These are phyloP conservation scores for Komagataella pseudopastoris DNA, from an alignment of 805 yeast species.

Conservation along the genomic window DNA sequence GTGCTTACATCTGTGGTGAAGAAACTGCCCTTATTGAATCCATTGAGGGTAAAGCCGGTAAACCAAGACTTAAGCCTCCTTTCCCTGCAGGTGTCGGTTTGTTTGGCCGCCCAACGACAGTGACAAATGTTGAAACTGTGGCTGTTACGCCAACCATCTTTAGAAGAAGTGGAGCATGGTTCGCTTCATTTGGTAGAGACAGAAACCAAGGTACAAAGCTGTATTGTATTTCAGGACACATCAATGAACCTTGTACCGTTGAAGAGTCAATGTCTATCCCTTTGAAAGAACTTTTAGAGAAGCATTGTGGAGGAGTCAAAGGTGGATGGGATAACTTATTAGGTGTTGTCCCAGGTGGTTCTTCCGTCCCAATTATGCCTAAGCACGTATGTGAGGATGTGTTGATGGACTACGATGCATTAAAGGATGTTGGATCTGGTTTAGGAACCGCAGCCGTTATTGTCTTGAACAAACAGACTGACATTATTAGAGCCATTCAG, in stretches of 20 bases:
- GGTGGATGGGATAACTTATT: constrained; percentile 90
- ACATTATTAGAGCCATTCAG: constrained; percentile 75
- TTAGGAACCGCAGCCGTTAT: constrained; percentile 90
- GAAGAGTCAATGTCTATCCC: constrained; percentile 93
- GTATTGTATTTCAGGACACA: constrained; percentile 82
- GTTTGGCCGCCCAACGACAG: constrained; percentile 85
- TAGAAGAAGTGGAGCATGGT: constrained; percentile 86
- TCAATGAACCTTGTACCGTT: constrained; percentile 84
- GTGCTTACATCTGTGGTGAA: constrained; percentile 88
- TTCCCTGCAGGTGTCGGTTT: constrained; percentile 92
- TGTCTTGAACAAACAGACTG: constrained; percentile 81
- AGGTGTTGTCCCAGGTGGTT: constrained; percentile 86
- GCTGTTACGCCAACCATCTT: constrained; percentile 83
- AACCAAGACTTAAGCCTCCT: constrained; percentile 89
- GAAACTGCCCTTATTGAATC: constrained; percentile 85
- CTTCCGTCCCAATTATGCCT: constrained; percentile 75
- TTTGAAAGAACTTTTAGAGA: constrained; percentile 67
- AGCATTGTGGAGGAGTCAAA: constrained; percentile 81
- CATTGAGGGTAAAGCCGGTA: constrained; percentile 86
- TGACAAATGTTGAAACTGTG: constrained; percentile 83
- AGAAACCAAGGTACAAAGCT: constrained; percentile 76
- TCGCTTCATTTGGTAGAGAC: constrained; percentile 72
- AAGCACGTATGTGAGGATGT: constrained; percentile 52
- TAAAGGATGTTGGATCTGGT: constrained; percentile 76
- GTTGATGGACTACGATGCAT: constrained; percentile 80